Conservation (phyloP, 2,329 filamentous ascomycete species). For the Sclerotinia minor region DNA sequence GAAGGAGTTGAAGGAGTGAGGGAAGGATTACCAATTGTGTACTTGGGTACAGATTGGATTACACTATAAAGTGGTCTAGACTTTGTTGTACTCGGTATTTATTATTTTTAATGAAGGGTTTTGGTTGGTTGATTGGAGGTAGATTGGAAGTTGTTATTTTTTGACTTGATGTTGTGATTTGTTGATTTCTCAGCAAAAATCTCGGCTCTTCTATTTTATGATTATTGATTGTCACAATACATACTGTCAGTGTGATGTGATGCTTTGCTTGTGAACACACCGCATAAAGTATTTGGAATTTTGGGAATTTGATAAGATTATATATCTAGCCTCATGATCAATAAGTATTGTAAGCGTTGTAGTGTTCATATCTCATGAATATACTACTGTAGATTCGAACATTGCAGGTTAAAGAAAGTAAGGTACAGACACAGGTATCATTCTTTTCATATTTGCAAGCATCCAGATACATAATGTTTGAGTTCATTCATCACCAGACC, state of each 20-base stretch:
- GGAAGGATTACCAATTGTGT: conserved; percentile 17
- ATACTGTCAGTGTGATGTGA: no score
- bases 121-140: background rate
- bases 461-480: no score
- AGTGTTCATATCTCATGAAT: no score
- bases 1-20: no score
- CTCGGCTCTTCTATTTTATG: conserved; percentile 12
- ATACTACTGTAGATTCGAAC: no score
- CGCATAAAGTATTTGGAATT: background rate
- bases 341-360: background rate
- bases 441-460: no score
- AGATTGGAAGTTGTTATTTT: background rate
- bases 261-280: background rate
- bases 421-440: no score
- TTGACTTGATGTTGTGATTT: background rate
- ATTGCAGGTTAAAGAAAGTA: no score
- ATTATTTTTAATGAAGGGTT: background rate
- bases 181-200: conserved; percentile 13
- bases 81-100: background rate
- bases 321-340: background rate
- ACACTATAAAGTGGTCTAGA: background rate
- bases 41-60: background rate
- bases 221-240: background rate
- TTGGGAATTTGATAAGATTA: background rate
- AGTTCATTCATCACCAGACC: no score